phyloP scores from a whole-genome alignment of 371 early-diverging fungal species.

The Rhizopus stolonifer region DNA sequence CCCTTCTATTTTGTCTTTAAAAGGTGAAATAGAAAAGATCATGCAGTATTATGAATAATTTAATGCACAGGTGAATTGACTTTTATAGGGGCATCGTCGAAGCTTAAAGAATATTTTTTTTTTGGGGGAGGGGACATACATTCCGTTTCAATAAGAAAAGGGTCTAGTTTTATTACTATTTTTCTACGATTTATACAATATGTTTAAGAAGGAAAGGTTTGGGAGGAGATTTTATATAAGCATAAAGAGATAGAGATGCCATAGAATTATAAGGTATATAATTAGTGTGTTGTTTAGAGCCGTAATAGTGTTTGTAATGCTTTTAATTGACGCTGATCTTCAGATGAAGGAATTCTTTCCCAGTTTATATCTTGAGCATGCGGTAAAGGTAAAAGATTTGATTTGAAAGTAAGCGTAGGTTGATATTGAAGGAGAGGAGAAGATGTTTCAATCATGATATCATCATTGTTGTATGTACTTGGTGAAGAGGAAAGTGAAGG shows the following conservation, averaged over 20 bases:
- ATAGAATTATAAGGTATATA: not conserved
- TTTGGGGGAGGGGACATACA: no score
- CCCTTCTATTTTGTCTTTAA: no score
- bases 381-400: not conserved
- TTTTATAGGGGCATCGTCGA: not conserved
- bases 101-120: not conserved
- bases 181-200: not conserved
- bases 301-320: slow-evolving; percentile 35
- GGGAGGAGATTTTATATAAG: slow-evolving; percentile 1
- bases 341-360: slow-evolving; percentile 44
- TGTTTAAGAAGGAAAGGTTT: not conserved
- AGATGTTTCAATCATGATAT: slow-evolving; percentile 13
- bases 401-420: slow-evolving; percentile 1
- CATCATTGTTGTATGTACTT: slow-evolving; percentile 34
- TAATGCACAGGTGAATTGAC: not conserved
- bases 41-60: not conserved
- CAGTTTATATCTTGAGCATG: slow-evolving; percentile 44
- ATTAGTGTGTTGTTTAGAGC: no score
- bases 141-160: not conserved
- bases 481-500: slow-evolving; percentile 44
- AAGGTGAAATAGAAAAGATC: not conserved
- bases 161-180: slow-evolving; percentile 4
- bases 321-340: slow-evolving; percentile 48
- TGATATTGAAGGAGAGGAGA: slow-evolving; percentile 13
- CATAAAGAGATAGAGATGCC: not conserved